phyloP scores from a whole-genome alignment of 2,329 filamentous ascomycete genomes.

The Fusarium papillatum region DNA sequence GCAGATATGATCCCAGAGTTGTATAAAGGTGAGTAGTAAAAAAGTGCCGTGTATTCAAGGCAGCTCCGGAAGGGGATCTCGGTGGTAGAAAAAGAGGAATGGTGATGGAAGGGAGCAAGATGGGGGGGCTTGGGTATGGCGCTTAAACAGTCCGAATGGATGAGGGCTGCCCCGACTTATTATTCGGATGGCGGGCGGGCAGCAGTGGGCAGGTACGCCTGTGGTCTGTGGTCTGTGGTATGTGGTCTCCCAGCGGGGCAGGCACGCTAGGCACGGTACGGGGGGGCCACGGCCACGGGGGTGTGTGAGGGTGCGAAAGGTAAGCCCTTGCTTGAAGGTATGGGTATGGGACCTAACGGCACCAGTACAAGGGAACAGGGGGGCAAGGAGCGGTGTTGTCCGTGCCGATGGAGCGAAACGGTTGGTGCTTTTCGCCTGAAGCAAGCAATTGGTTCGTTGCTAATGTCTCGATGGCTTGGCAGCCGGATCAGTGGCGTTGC shows the following conservation, averaged over 20 bases:
- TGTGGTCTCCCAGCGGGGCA: conserved; percentile 32
- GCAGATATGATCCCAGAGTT: conserved; percentile 14
- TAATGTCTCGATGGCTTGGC: conserved; percentile 37
- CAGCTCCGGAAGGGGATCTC: conserved; percentile 13
- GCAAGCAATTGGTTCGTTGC: conserved; percentile 42
- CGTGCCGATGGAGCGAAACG: conserved; percentile 27
- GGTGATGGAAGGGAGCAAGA: conserved; percentile 35
- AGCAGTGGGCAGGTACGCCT: conserved; percentile 24
- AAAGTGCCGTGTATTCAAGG: conserved; percentile 15
- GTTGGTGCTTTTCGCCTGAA: conserved; percentile 31
- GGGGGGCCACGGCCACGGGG: conserved; percentile 27
- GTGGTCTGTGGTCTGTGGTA: conserved; percentile 38
- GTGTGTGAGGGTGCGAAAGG: conserved; percentile 5
- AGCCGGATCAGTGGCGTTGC: conserved; percentile 38
- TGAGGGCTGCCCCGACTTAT: conserved; percentile 44
- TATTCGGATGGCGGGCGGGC: conserved; percentile 41
- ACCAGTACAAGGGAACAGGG: conserved; percentile 22
- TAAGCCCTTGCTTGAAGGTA: neutral
- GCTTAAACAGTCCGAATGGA: conserved; percentile 42
- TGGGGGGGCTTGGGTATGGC: conserved; percentile 35
- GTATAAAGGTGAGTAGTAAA: conserved; percentile 9
- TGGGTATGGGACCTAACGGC: conserved; percentile 9
- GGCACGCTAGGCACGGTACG: conserved; percentile 42
- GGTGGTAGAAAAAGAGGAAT: conserved; percentile 35
- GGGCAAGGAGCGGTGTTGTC: conserved; percentile 35